A percentile compares a stretch with the other conserved stretches of the same genome.
Conservation (phyloP, 805 yeast genomes). For the Wickerhamomyces bisporus region DNA sequence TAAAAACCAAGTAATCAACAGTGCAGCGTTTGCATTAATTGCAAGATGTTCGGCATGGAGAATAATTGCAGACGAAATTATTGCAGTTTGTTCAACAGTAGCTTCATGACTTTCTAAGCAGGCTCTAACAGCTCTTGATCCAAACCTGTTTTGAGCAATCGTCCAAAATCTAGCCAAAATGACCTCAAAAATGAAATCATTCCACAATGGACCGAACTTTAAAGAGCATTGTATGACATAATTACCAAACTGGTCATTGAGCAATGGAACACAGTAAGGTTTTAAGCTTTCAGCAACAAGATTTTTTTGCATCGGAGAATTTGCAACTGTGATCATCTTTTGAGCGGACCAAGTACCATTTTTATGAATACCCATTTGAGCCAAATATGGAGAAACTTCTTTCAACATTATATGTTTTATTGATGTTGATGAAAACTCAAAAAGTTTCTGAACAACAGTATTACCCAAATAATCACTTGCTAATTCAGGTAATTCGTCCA, state of each 20-base stretch:
- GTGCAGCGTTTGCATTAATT: conserved; percentile 79
- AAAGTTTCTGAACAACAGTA: conserved; percentile 89
- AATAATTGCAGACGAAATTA: conserved; percentile 73
- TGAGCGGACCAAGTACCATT: conserved; percentile 99
- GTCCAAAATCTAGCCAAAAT: conserved; percentile 72
- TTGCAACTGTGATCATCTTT: conserved; percentile 77
- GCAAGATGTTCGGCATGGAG: conserved; percentile 75
- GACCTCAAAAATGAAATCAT: conserved; percentile 83
- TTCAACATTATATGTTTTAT: conserved; percentile 79
- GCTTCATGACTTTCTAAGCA: conserved; percentile 78
- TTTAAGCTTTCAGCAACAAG: conserved; percentile 65
- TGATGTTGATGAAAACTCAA: conserved; percentile 62
- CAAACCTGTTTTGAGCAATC: conserved; percentile 85
- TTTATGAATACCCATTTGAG: conserved; percentile 92
- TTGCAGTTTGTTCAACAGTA: conserved; percentile 59
- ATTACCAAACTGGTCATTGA: conserved; percentile 95
- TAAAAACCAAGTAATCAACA: conserved; percentile 88
- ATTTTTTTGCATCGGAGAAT: conserved; percentile 55
- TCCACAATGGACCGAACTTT: conserved; percentile 84
- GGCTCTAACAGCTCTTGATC: conserved; percentile 92
- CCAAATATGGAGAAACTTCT: conserved; percentile 69
- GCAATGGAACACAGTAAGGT: conserved; percentile 78
- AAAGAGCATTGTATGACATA: conserved; percentile 93
- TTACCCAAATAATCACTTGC: conserved; percentile 93
- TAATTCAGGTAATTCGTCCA: conserved; percentile 83